Base-by-base conservation (phyloP, 2,329 filamentous ascomycete genomes). In the Penicillium sp. region DNA sequence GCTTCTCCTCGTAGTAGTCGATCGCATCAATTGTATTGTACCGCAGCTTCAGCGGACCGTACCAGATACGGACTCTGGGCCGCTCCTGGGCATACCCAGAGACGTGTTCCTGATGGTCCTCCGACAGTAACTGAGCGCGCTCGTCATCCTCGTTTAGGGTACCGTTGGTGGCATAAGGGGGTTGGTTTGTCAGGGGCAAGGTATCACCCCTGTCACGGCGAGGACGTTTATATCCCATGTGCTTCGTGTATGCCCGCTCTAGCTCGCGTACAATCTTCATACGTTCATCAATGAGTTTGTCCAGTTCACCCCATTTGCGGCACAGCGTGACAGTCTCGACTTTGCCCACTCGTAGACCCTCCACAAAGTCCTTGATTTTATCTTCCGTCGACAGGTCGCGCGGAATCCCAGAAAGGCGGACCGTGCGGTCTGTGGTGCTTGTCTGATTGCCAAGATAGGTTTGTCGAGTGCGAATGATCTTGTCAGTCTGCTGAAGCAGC, bases 381-480 rank as follows among this genome's bases (percentile, higher is more conserved):
- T 85, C 82, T 69, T 97, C 92, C 0, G 88, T 88, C 51, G 89
- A 83, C 53, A 97, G 74, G 22, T 92, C 85, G 3, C 72, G 68
- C 0, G 95, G 94, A 20, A 99, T 92, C 0, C 92, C 92, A 0
- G 92, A 94, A 16, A 99, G 75, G 22, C 90, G 86, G 63, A 99
- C 92, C 0, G 94, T 99, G 28, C 92, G 85, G 72, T 99, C 94
- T 1, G 94, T 97, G 46, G 96, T 84, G n/a, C 92, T 97, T 0
- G 89, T 92, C 71, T 97, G 92, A 20, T 87, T 90, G 11, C 94
- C 94, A 9, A 99, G 80, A 67, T 96, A 99, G 52, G 91, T 85
- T 70, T 99, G 94, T 22, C 94, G 81, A 27, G 92, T 82, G 50
- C 86, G 83, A 58, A 97, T 95, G 46, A 99, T 87, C 53, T 85